Base-by-base conservation (phyloP, 805 yeast genomes). In the Ogataea sp. region DNA sequence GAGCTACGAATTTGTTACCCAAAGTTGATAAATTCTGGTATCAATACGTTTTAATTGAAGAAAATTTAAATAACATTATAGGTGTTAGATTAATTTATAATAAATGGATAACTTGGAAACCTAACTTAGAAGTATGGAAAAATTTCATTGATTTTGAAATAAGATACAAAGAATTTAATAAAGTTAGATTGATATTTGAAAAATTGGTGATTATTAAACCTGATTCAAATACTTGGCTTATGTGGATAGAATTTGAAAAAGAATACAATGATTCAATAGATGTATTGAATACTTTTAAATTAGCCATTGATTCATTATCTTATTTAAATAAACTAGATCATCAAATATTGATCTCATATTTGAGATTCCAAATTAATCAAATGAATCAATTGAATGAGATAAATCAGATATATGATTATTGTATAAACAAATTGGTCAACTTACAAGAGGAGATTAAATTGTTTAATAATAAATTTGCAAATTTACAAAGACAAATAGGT, bases 1-100 rank as follows among this genome's bases (percentile, higher is more conserved):
- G 97, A 32, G 94, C 87, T 0, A 78, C 83, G 0, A 71, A 78
- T 2, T 58, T 76, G 0, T 62, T 89, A 20, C 97, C 97, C 0
- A 66, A 85, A 20, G 78, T 82, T 4, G 89, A 83, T 50, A 89
- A 89, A 55, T 61, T 90, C 17, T 90, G 97, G 97, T 84, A 75
- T 53, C 70, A 78, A 43, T 88, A 86, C 52, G 79, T 84, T 7
- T 79, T 82, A 34, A 72, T 89, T 15, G 97, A 88, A 58, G 97
- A 88, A 58, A 71, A 83, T 1, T 60, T 87, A 20, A 79, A 78
- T 30, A 78, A 86, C 51, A 61, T 75, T 31, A 55, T 64, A 4
- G 79, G 80, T 7, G 81, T 81, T 2, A 61, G 95, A 37, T 58
- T 61, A 13, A 67, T 90, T 6, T 89, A 81, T 58, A 78, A 79